Percentiles rank a stretch among this genome's conserved stretches.
These are phyloP conservation scores for Heracleum sosnowskyi DNA, from an alignment of 129 eudicot species.

Conservation along the genomic window DNA sequence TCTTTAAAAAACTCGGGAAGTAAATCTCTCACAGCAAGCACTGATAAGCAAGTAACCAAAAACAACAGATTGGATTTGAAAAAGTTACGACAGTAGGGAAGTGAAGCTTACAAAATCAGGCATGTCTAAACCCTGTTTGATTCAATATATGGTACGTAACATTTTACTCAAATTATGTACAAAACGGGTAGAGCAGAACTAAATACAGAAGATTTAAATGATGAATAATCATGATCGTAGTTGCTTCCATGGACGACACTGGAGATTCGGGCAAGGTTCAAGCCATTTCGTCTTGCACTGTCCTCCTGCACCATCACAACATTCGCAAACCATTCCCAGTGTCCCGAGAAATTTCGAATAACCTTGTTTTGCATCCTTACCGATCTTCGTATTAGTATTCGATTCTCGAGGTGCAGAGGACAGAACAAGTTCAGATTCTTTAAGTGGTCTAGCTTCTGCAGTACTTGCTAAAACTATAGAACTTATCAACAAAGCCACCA, in stretches of 20 bases:
- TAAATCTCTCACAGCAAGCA: too few species aligned
- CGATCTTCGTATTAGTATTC: neutral
- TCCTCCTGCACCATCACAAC: slow-evolving; percentile 45
- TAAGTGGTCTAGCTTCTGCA: slow-evolving; percentile 21
- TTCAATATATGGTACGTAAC: neutral
- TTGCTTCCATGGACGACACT: slow-evolving; percentile 38
- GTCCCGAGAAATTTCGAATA: slow-evolving; percentile 28
- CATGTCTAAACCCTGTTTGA: neutral
- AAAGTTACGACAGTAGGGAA: too few species aligned
- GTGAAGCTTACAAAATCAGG: neutral
- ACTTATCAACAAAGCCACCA: slow-evolving; percentile 4
- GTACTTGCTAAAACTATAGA: neutral
- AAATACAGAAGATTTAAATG: neutral
- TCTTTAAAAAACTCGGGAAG: too few species aligned
- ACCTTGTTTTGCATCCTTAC: neutral
- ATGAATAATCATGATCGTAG: neutral
- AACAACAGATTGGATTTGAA: too few species aligned
- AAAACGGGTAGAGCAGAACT: neutral
- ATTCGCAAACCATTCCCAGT: slow-evolving; percentile 49
- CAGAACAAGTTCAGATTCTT: neutral
- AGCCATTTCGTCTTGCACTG: slow-evolving; percentile 22
- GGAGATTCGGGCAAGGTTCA: slow-evolving; percentile 6
- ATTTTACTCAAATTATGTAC: neutral
- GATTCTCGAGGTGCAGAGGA: neutral
- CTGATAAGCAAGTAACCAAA: too few species aligned